Percentiles rank a stretch among this genome's conserved stretches.
These are phyloP conservation scores for Coniella lustricola DNA, from an alignment of 2,329 filamentous ascomycete species.

Conservation along the genomic window DNA sequence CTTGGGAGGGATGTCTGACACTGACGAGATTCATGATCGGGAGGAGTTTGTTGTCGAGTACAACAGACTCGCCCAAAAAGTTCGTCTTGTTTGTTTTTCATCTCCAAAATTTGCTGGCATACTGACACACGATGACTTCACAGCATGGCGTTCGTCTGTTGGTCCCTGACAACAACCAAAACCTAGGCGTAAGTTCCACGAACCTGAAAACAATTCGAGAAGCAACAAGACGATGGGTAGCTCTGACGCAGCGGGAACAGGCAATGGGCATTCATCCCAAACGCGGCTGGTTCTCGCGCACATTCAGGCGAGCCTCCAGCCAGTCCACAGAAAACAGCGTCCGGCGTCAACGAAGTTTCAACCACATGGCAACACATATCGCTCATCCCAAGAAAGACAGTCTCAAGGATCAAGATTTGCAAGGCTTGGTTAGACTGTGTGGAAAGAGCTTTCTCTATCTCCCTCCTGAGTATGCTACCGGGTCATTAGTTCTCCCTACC, in stretches of 20 bases:
- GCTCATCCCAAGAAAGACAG: constrained; percentile 36
- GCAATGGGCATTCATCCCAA: constrained; percentile 1
- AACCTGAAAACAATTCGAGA: no score
- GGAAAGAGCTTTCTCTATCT: constrained; percentile 57
- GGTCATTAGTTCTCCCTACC: constrained; percentile 53
- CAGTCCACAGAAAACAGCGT: constrained; percentile 24
- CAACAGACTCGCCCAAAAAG: constrained; percentile 53
- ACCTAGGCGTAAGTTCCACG: constrained; percentile 26
- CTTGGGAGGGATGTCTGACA: constrained; percentile 37
- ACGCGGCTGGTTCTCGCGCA: constrained; percentile 24
- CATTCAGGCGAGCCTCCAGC: constrained; percentile 21
- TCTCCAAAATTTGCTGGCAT: no score
- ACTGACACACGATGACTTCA: constrained; percentile 5
- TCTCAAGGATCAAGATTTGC: constrained; percentile 44
- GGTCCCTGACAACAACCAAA: constrained; percentile 29
- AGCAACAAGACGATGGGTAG: not conserved
- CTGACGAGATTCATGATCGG: constrained; percentile 43
- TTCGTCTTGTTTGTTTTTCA: constrained; percentile 22
- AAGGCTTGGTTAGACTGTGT: constrained; percentile 54
- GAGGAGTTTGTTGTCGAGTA: constrained; percentile 48
- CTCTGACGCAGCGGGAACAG: constrained; percentile 3
- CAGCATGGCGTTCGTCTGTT: constrained; percentile 47
- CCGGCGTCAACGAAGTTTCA: constrained; percentile 46
- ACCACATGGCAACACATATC: constrained; percentile 44
- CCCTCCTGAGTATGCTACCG: constrained; percentile 50